Evolutionary conservation across 768 basidiomycete genomes (phyloP), one percentile per base, ranked within the genome.

Genomic region (Grammothele lineata): DNA sequence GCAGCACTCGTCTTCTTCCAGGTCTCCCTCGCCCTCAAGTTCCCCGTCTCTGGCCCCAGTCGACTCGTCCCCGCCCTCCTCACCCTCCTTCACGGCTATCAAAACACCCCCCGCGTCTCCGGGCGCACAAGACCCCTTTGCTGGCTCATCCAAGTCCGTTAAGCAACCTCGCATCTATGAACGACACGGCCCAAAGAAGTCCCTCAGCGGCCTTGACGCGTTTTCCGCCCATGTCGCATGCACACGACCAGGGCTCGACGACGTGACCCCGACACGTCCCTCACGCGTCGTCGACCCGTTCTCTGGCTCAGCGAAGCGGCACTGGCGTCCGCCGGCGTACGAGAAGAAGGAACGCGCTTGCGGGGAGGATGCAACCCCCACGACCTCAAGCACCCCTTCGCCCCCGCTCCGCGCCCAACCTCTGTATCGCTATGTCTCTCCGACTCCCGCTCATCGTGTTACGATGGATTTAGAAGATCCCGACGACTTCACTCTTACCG

Each of bases 101-200:
- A 25, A 56, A 66, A 62, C 55, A 51, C 63, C 68, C 35, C 59
- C 71, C 33, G 60, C 67, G 37, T 50, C 54, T 19, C 56, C 58
- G 6, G 59, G 58, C 22, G 45, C 54, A 22, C 15, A 55, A 12
- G 62, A 85, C 55, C 83, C 82, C 0, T 78, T 81, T 43, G 78
- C 85, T 11, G 84, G 73, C 0, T 80, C 81, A 1, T 73, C 74
- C 3, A 78, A 76, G 45, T 70, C 74, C 3, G 66, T 55, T 23
- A 70, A 70, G 55, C 57, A 56, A 4, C 73, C 67, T 22, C 73
- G 72, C 3, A 56, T 69, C 11, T 76, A 77, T 38, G 76, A 81
- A 25, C 43, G 50, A 4, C 10, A 39, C 18, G 37, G 22, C 1
- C 15, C 44, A 0, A 30, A 22, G 14, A 43, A 33, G 24, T 3